Evolutionary conservation across 768 basidiomycete genomes (phyloP), one percentile per base, ranked within the genome.

Genomic region (Strobilomyces echinocephalus): DNA sequence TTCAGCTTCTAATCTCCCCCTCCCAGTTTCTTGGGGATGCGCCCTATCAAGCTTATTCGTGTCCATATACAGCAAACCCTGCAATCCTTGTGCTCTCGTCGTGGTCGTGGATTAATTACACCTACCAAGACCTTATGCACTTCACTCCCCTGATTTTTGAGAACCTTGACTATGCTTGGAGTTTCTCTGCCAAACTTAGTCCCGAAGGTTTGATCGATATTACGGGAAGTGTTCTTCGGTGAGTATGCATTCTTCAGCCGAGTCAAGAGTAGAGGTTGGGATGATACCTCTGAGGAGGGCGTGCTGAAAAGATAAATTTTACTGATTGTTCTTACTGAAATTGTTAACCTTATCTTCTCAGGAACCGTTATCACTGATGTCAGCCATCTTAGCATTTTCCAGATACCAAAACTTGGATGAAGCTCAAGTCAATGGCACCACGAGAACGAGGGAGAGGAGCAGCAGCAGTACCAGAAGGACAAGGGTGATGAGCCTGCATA

Each of bases 61-160:
- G 89, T 95, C 2, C 81, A 81, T 52, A 84, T 97, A 20, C 90
- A 95, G 59, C 83, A 53, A 90, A 87, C 63, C 89, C 94, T 20
- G 91, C 90, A 9, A 94, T 99, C 51, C 76, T 99, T 49, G 97
- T 95, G 1, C 80, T 99, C n/a, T 98, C 97, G 0, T 94, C 90
- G 18, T 83, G 95, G 24, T 89, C 95, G 28, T 99, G 97, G 97
- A 77, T 98, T 41, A 94, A 97, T 64, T 98, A 99, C 68, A 95
- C 94, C 0, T 81, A 97, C 65, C 95, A 98, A 73, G 93, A 95
- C 61, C 80, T 94, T 45, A 88, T 98, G 78, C 95, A 98, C 64
- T 97, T 98, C 67, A 95, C 95, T 0, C 97, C 97, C 2, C 79
- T 99, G 36, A 97, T 98, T 62, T 97, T 92, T 64, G 97, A 98